Conservation (phyloP, 2,329 filamentous ascomycete species). For the Apiospora hydei region DNA sequence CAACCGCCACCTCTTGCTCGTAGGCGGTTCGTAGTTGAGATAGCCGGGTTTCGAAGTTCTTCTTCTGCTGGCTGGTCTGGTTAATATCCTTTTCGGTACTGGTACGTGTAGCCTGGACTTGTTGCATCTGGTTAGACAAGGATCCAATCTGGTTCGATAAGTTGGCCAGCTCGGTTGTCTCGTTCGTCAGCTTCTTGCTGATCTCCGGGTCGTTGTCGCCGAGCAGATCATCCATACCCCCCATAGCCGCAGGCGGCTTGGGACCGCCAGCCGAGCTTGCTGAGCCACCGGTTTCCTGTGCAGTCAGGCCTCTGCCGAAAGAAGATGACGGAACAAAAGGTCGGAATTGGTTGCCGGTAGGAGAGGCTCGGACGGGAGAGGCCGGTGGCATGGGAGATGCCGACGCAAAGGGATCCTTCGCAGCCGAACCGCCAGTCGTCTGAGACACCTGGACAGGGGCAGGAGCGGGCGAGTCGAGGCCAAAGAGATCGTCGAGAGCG, state of each 20-base stretch:
- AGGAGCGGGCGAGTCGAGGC: conserved; percentile 72
- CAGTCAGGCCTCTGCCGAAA: conserved; percentile 81
- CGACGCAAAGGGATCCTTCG: conserved; percentile 68
- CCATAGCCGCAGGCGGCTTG: conserved; percentile 44
- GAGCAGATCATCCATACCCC: conserved; percentile 82
- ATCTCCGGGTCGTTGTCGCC: conserved; percentile 89
- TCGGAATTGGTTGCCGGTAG: conserved; percentile 71
- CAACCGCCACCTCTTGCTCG: conserved; percentile 90
- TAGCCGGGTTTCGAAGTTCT: conserved; percentile 88
- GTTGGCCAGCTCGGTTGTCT: conserved; percentile 92
- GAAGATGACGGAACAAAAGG: conserved; percentile 92
- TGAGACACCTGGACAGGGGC: conserved; percentile 67
- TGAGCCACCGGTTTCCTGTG: conserved; percentile 74
- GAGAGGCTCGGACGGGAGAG: conserved; percentile 60
- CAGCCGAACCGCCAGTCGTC: conserved; percentile 76
- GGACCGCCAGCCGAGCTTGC: conserved; percentile 49
- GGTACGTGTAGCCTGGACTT: conserved; percentile 82
- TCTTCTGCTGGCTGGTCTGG: conserved; percentile 85
- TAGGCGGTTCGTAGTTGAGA: conserved; percentile 87
- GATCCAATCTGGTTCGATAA: conserved; percentile 94
- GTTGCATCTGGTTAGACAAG: conserved; percentile 91
- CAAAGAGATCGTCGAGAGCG: conserved; percentile 92
- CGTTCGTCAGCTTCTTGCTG: conserved; percentile 85
- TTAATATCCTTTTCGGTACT: conserved; percentile 83
- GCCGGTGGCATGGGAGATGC: conserved; percentile 57